Conservation (phyloP, 2,329 filamentous ascomycete genomes). For the Pseudofabraea citricarpa region DNA sequence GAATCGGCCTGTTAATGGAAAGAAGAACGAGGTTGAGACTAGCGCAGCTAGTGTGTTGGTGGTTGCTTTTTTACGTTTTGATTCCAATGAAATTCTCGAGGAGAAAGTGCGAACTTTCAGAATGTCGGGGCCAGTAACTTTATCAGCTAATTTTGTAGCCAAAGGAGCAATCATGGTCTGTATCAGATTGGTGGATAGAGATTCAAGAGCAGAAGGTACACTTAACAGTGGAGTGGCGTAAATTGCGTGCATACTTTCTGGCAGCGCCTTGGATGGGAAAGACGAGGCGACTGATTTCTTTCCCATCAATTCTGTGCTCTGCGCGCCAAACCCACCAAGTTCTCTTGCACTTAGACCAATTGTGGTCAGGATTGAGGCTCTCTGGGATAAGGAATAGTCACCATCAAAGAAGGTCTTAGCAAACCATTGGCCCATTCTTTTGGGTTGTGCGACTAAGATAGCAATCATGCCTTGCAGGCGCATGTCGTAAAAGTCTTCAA, state of each 20-base stretch:
- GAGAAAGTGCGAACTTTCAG: conserved; percentile 90
- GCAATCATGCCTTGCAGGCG: conserved; percentile 79
- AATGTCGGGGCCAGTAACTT: conserved; percentile 71
- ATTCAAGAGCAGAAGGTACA: conserved; percentile 43
- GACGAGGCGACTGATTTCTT: conserved; percentile 28
- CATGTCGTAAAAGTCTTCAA: conserved; percentile 71
- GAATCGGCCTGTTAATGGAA: conserved; percentile 77
- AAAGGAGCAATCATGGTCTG: conserved; percentile 74
- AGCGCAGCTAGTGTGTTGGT: conserved; percentile 76
- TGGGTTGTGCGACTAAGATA: conserved; percentile 69
- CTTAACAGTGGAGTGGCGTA: conserved; percentile 46
- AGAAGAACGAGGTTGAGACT: conserved; percentile 76
- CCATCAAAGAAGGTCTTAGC: conserved; percentile 83
- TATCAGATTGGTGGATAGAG: conserved; percentile 63
- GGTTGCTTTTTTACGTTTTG: conserved; percentile 50
- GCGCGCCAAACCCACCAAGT: conserved; percentile 67
- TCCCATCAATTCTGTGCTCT: conserved; percentile 26
- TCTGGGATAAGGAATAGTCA: conserved; percentile 83
- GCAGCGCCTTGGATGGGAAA: conserved; percentile 80
- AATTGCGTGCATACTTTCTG: conserved; percentile 65
- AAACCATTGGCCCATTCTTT: conserved; percentile 78
- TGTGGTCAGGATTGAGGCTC: conserved; percentile 75
- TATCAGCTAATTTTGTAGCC: conserved; percentile 76
- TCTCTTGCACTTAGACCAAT: conserved; percentile 81
- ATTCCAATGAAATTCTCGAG: conserved; percentile 65